Conservation (phyloP, 768 basidiomycete species). For the Russula vinacea region DNA sequence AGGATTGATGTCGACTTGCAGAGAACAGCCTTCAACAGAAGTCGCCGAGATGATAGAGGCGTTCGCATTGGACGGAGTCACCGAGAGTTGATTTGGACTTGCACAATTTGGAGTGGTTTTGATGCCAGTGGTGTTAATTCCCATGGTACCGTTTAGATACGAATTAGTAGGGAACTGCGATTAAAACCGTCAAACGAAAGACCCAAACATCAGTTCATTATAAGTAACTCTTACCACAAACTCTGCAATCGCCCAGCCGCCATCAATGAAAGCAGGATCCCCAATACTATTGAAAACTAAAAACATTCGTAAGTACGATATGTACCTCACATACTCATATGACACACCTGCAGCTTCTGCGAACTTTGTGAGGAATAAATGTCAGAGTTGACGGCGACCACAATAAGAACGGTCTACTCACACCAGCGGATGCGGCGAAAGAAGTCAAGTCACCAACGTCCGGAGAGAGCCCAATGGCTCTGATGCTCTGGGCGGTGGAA, state of each 20-base stretch:
- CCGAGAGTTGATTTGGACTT: slow-evolving; percentile 35
- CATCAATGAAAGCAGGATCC: slow-evolving; percentile 57
- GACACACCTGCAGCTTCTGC: slow-evolving; percentile 27
- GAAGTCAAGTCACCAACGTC: slow-evolving; percentile 15
- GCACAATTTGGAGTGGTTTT: slow-evolving; percentile 49
- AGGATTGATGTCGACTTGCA: no score
- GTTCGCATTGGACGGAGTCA: no score
- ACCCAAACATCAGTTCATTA: background rate
- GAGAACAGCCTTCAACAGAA: slow-evolving; percentile 54
- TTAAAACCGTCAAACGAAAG: background rate
- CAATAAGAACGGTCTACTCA: slow-evolving; percentile 38
- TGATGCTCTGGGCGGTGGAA: slow-evolving; percentile 20
- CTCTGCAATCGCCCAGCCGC: slow-evolving; percentile 52
- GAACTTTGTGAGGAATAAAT: slow-evolving; percentile 13
- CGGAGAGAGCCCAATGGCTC: slow-evolving; percentile 24
- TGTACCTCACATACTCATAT: background rate
- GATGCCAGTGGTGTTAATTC: slow-evolving; percentile 51
- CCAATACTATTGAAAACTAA: slow-evolving; percentile 45
- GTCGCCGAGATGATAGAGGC: slow-evolving; percentile 46
- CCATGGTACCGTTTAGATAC: slow-evolving; percentile 52
- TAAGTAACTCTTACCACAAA: slow-evolving; percentile 43
- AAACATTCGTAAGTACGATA: slow-evolving; percentile 42
- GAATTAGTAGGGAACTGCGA: slow-evolving; percentile 43
- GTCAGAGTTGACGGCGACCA: slow-evolving; percentile 22
- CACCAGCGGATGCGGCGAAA: slow-evolving; percentile 28